Base-by-base conservation (phyloP, 345 rosid species). In the Corymbia maculata region DNA sequence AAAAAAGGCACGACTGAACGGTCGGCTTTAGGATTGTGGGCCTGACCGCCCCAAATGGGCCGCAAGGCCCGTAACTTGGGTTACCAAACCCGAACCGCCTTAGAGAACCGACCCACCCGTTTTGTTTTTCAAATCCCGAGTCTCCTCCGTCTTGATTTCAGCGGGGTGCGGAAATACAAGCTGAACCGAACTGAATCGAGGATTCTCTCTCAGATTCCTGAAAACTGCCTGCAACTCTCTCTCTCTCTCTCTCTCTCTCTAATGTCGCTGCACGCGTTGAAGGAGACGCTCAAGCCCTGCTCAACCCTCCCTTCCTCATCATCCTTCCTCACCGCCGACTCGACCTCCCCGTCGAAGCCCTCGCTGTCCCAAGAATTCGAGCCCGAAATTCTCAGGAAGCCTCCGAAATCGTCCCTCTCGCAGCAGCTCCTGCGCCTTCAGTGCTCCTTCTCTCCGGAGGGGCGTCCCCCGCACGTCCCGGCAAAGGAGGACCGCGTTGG, bases 351-450 rank as follows among this genome's bases (percentile, higher is more conserved):
- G n/a, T 61, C 89, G 28, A 88, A 87, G 70, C 45, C 90, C 70
- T 88, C 92, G 42, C 90, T 91, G 16, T 90, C 93, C 51, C 95
- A 92, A 89, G 92, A 91, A 53, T 79, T 90, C 5, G 92, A 92
- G n/a, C 92, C 93, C 85, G 13, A 88, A 32, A 92, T 87, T 86
- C 90, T 89, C 47, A 93, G 99, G 90, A 96, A 92, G 91, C 99
- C 99, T 70, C 99, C 99, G 8, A 97, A 96, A 91, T 94, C 99
- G 79, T 93, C 96, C 80, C 92, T 97, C 87, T 91, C 94, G 3
- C 93, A 90, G 91, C 99, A 96, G 89, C 93, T 97, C 85, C 96
- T 89, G 55, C 98, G 99, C 85, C 97, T 97, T 51, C 95, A 94
- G 17, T 95, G 93, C 68, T 61, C 8, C 68, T 61, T 92, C 89